phyloP scores from a whole-genome alignment of 306 rosid species.

The Medicago ruthenica region DNA sequence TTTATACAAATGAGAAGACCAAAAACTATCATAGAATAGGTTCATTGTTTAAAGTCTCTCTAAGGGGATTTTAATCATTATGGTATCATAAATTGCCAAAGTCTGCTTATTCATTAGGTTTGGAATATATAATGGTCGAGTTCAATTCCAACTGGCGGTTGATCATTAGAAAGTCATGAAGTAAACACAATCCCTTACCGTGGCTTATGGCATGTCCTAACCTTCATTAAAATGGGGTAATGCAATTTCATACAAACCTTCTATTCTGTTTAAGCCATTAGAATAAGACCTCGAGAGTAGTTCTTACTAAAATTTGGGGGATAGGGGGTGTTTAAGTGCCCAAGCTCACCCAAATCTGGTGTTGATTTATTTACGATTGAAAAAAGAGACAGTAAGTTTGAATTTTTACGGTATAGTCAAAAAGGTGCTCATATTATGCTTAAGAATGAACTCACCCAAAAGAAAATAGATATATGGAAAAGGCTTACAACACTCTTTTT shows the following conservation, averaged over 20 bases:
- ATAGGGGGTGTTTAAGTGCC: background rate
- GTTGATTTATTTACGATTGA: conserved; percentile 4
- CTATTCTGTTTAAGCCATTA: conserved; percentile 11
- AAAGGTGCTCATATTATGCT: conserved; percentile 1
- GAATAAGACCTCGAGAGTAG: background rate
- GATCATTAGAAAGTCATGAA: conserved; percentile 13
- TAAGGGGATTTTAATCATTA: conserved; percentile 9
- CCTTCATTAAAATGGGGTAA: conserved; percentile 23
- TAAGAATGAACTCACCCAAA: conserved; percentile 26
- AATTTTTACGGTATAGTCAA: conserved; percentile 5
- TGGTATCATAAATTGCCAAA: conserved; percentile 17
- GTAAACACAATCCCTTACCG: background rate
- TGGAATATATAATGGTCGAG: conserved; percentile 4
- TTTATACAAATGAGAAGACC: conserved; percentile 39
- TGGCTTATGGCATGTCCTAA: conserved; percentile 8
- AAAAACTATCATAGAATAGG: conserved; percentile 32
- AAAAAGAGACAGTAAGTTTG: conserved; percentile 7
- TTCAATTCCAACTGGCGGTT: background rate
- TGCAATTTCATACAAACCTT: conserved; percentile 3
- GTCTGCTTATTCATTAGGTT: conserved; percentile 9
- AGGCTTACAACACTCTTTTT: conserved; percentile 13
- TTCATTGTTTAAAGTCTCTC: conserved; percentile 35
- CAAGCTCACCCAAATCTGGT: background rate
- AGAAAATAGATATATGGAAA: background rate
- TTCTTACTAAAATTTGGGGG: conserved; percentile 9